Percentiles rank a stretch among this genome's conserved stretches.
Conservation (phyloP, 495 filamentous ascomycete species). For the Penicillium antarcticum region DNA sequence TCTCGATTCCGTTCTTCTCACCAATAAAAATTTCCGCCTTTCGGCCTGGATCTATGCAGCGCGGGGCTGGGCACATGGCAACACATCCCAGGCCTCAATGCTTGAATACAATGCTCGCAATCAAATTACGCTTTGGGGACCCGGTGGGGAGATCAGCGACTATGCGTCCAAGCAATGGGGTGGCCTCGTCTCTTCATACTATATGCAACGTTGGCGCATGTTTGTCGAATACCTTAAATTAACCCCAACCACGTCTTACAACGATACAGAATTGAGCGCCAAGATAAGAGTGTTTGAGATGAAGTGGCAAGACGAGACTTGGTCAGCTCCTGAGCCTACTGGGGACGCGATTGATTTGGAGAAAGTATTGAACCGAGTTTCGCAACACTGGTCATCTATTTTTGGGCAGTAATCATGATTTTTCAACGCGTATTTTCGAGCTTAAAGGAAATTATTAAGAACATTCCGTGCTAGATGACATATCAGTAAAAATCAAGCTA, state of each 20-base stretch:
- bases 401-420: slow-evolving; percentile 13
- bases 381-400: slow-evolving; percentile 18
- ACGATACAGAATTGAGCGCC: slow-evolving; percentile 26
- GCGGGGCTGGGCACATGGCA: slow-evolving; percentile 26
- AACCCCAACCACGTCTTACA: slow-evolving; percentile 26
- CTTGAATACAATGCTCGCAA: slow-evolving; percentile 52
- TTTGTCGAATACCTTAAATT: slow-evolving; percentile 44
- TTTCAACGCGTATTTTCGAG: not conserved
- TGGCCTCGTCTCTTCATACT: slow-evolving; percentile 47
- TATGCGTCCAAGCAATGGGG: slow-evolving; percentile 51
- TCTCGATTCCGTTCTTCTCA: slow-evolving; percentile 43
- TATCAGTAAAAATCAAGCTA: too few relatives aligned
- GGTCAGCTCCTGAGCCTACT: slow-evolving; percentile 13
- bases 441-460: too few relatives aligned
- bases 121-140: slow-evolving; percentile 54
- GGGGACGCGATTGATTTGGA: slow-evolving; percentile 9
- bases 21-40: slow-evolving; percentile 44
- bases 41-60: slow-evolving; percentile 41
- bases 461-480: too few relatives aligned
- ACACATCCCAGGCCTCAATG: slow-evolving; percentile 29
- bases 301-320: slow-evolving; percentile 35
- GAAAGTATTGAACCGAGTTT: slow-evolving; percentile 15
- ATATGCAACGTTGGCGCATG: slow-evolving; percentile 44
- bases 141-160: slow-evolving; percentile 46
- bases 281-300: slow-evolving; percentile 35